Base-by-base conservation (phyloP, 2,329 filamentous ascomycete genomes). In the Cercospora canescens region DNA sequence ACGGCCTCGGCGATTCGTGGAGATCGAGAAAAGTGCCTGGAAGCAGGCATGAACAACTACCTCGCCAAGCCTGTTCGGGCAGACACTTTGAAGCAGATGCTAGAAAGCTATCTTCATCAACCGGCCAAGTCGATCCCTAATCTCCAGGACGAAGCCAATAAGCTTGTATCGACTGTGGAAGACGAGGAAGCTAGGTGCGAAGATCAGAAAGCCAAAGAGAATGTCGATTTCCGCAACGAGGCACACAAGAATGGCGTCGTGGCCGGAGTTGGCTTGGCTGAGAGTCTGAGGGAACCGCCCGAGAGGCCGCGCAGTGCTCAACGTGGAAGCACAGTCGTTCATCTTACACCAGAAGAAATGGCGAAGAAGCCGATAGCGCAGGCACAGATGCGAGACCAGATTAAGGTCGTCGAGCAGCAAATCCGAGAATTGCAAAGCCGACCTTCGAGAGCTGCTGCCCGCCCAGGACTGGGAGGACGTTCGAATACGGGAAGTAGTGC, bases 11-110 rank as follows among this genome's bases (percentile, higher is more conserved):
- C 94, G 3, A 98, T 98, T 67, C 91, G 95, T 76, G 94, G 94
- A 18, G 94, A 98, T 76, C 86, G 94, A 56, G 94, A 98, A 77
- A 97, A 96, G 80, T 97, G 94, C 72, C 82, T 97, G n/a, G 92
- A 93, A 58, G 92, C 93, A 1, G 94, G 94, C 52, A 98, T 98
- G 94, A 97, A 97, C 78, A 95, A 97, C 75, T 98, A 97, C 74
- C 86, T 97, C 1, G 93, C 94, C 16, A 98, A 98, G 77, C 94
- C 94, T 1, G 94, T 98, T n/a, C 87, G 93, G 7, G 92, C 91
- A 4, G 91, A 94, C 55, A 89, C 96, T 45, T 83, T 98, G 62
- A 95, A 92, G 79, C 89, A 89, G 75, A 94, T 97, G 81, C 81
- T 98, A 12, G 88, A 91, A 71, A 84, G 85, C 32, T 91, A 91